Base-by-base conservation (phyloP, 164 flowering plant genomes). In the Magnolia officinalis region DNA sequence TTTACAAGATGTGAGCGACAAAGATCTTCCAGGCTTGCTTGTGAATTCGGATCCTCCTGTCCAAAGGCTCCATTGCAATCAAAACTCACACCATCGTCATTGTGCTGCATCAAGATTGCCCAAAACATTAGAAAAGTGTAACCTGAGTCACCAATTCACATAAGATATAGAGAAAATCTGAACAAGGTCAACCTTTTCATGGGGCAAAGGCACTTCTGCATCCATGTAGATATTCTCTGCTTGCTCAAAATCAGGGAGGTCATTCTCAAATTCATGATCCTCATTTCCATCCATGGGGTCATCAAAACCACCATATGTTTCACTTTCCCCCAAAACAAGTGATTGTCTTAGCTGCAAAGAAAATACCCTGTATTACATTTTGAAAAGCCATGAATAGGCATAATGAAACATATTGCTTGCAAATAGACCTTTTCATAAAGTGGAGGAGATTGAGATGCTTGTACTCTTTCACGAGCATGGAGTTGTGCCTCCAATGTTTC, bases 1-100 rank as follows among this genome's bases (percentile, higher is more conserved):
- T n/a, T 66, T 85, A 95, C 99, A 77, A 96, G 85, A 83, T 94
- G 98, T 72, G 97, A 89, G 24, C 93, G 91, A 73, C 99, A 96
- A 51, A 96, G 93, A 83, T 91, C 98, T 88, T 96, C 99, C 59
- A 94, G 88, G 81, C 70, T 91, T 77, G 87, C 83, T 65, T 89
- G 87, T 81, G 85, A 78, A 74, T 78, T 80, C 16, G 83, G 83
- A 78, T 78, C 87, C 74, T 84, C 89, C 67, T 64, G 74, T 13
- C 65, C 83, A 74, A 72, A 81, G 68, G 80, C 82, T 24, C 83
- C 86, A 80, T 81, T 74, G 20, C 26, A 19, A 63, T 82, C 86
- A 79, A 82, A 79, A 11, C 72, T 67, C 75, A 63, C 77, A 72
- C 69, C 31, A 16, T 45, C 85, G 76, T 76, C 84, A 74, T 78